Percentiles rank a stretch among this genome's conserved stretches.
These are phyloP conservation scores for Agastache rugosa DNA, from an alignment of 257 asterid species.

Conservation along the genomic window DNA sequence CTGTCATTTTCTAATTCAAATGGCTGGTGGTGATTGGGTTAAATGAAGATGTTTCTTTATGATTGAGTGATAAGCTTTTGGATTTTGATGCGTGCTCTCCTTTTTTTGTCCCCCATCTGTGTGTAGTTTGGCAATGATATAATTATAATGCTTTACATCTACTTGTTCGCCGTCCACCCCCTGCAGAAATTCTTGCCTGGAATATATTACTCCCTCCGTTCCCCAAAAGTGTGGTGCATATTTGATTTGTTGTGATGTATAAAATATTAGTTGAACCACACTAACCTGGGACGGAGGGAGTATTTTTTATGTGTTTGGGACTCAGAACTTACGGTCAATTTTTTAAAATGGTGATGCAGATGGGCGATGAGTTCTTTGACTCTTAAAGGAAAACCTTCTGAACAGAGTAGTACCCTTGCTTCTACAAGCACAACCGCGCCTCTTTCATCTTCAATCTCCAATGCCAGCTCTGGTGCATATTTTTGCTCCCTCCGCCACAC, in stretches of 20 bases:
- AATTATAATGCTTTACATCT: constrained; percentile 10
- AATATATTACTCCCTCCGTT: too few relatives aligned
- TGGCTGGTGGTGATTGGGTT: constrained; percentile 4
- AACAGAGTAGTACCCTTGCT: constrained; percentile 58
- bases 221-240: too few relatives aligned
- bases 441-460: constrained; percentile 61
- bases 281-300: too few relatives aligned
- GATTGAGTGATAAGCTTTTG: not conserved
- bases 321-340: constrained; percentile 24
- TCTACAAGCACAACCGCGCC: constrained; percentile 64
- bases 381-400: constrained; percentile 84
- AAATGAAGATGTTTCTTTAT: not conserved
- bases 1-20: constrained; percentile 6
- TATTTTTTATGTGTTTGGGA: constrained; percentile 1
- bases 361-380: constrained; percentile 99
- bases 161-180: not conserved
- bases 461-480: constrained; percentile 65
- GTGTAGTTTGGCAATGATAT: constrained; percentile 11
- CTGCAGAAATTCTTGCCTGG: constrained; percentile 5
- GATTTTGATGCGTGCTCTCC: not conserved
- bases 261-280: too few relatives aligned
- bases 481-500: not conserved
- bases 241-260: too few relatives aligned
- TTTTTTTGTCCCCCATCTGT: not conserved
- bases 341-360: constrained; percentile 56